A percentile compares a stretch with the other conserved stretches of the same genome.
phyloP scores from a whole-genome alignment of 2,329 filamentous ascomycete species.

The Penicillium frequentans region DNA sequence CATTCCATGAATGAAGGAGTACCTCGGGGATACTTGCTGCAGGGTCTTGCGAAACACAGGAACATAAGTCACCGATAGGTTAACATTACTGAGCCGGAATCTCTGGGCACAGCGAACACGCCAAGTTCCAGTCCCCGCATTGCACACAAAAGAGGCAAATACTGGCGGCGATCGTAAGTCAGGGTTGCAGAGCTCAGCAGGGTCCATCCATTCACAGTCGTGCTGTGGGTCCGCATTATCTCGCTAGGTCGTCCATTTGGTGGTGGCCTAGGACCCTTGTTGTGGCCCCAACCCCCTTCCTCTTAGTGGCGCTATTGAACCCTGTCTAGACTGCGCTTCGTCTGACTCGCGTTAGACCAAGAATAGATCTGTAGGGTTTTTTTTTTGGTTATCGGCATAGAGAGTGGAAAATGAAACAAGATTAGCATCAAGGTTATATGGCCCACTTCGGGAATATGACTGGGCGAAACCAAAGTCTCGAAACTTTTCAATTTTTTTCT shows the following conservation, averaged over 20 bases:
- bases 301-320: slow-evolving; percentile 7
- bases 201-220: slow-evolving; percentile 14
- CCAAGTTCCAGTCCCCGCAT: slow-evolving; percentile 19
- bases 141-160: slow-evolving; percentile 5
- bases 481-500: background rate
- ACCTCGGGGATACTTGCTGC: slow-evolving; percentile 6
- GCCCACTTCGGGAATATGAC: background rate
- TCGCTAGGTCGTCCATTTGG: background rate
- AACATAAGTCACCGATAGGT: background rate
- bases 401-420: background rate
- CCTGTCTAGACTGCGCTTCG: background rate
- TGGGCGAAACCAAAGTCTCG: background rate
- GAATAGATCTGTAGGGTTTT: background rate
- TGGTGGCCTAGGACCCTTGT: slow-evolving; percentile 6
- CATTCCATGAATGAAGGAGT: slow-evolving; percentile 8
- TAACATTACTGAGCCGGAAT: slow-evolving; percentile 8
- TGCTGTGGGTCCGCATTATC: background rate
- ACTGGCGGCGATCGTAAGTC: slow-evolving; percentile 15
- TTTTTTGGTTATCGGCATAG: background rate
- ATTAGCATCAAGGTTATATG: background rate
- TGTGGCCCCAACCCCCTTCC: slow-evolving; percentile 1
- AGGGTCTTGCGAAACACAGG: background rate
- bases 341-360: background rate
- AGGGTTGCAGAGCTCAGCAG: slow-evolving; percentile 17
- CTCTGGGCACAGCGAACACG: slow-evolving; percentile 1